Evolutionary conservation across 495 filamentous ascomycete species (phyloP), one percentile per base, ranked within the genome.

Genomic region (Penicillium antarcticum): DNA sequence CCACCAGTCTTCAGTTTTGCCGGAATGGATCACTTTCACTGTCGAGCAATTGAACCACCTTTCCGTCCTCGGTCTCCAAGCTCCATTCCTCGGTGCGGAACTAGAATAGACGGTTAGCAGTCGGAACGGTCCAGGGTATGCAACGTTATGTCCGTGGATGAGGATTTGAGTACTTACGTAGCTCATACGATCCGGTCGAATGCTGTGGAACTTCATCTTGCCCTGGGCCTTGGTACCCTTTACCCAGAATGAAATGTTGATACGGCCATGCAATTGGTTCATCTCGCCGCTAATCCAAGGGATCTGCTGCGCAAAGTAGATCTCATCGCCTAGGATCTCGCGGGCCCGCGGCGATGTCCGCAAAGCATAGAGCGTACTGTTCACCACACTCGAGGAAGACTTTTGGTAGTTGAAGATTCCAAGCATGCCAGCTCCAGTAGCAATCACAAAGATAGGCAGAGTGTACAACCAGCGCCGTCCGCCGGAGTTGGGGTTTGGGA

Each of bases 341-440:
- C 90, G 82, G 32, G 91, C 94, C 45, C 75, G 69, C 6, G 79
- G 71, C 40, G 86, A 88, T 11, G 87, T 95, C 46, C 94, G 88
- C 37, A 98, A 80, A 1, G 92, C 86, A 75, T 97, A 98, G 2
- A 98, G 79, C 5, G 89, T 92, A 38, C 87, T 88, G 51, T 79
- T 83, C 4, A 96, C 89, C 11, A 97, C 83, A 45, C 86, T 87
- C 14, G 82, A 87, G 2, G 87, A 89, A 2, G 83, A 80, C 65
- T 96, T 96, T 62, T 98, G 92, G 79, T 98, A 97, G 76, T 98
- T 98, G 86, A 98, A 97, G 67, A 96, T 94, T 37, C 83, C 88
- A 33, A 94, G 73, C 52, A 86, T 83, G 43, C 83, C 84, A 16
- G 74, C 74, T 29, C 80, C 80, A 45, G 92, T 76, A 39, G 84